Evolutionary conservation across 2,329 filamentous ascomycete species (phyloP).

Genomic region (Fusarium sp.): DNA sequence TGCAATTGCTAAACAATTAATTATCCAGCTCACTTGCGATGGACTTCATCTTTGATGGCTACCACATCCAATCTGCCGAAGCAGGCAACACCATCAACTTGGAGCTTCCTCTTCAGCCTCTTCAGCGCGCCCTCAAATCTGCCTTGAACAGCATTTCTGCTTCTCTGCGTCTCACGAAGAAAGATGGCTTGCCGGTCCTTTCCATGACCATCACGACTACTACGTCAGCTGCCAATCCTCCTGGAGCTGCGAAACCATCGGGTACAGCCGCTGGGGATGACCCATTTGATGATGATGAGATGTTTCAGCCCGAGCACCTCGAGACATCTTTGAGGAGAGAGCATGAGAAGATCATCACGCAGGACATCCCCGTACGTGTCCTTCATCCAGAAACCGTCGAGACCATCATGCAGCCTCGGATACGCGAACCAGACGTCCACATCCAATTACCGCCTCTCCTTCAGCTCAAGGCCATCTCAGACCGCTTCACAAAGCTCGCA

Average conservation of each 20-base stretch:
- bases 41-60: conserved; percentile 88
- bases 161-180: conserved; percentile 90
- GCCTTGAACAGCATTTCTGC: conserved; percentile 83
- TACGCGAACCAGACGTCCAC: conserved; percentile 91
- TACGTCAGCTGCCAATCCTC: conserved; percentile 59
- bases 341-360: conserved; percentile 90
- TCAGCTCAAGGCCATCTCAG: conserved; percentile 92
- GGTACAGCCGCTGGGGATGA: conserved; percentile 45
- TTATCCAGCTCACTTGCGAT: conserved; percentile 63
- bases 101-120: conserved; percentile 86
- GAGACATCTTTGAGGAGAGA: conserved; percentile 70
- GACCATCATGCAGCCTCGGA: conserved; percentile 90
- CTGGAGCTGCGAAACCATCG: conserved; percentile 45
- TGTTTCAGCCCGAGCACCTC: conserved; percentile 60
- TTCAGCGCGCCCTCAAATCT: conserved; percentile 91
- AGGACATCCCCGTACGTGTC: conserved; percentile 95
- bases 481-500: conserved; percentile 91
- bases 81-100: conserved; percentile 91
- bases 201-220: conserved; percentile 89
- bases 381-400: conserved; percentile 85
- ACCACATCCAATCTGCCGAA: conserved; percentile 86
- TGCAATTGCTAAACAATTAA: conserved; percentile 11
- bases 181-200: conserved; percentile 84
- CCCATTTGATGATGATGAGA: conserved; percentile 55
- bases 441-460: conserved; percentile 87